phyloP scores from a whole-genome alignment of 176 grass and related monocot species.

The Avena sativa region DNA sequence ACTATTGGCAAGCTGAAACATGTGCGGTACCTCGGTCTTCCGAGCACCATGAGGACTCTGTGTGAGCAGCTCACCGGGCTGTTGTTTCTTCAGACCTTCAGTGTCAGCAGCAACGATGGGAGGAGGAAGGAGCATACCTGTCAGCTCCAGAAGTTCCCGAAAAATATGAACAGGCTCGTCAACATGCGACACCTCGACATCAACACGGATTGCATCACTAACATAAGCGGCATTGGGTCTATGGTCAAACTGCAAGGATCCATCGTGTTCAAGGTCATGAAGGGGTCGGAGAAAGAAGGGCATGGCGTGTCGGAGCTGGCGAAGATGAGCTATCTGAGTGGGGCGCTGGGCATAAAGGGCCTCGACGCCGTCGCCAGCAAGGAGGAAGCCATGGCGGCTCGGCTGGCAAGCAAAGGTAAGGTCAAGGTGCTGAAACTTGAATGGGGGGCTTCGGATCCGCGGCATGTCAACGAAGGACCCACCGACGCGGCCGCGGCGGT shows the following conservation, averaged over 20 bases:
- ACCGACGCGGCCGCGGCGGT: not conserved
- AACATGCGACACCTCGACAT: not conserved
- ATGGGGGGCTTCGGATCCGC: not conserved
- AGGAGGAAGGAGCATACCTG: no score
- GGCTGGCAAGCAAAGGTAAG: not conserved
- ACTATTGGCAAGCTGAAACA: not conserved
- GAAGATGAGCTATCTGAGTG: not conserved
- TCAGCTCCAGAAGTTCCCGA: not conserved
- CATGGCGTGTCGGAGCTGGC: not conserved
- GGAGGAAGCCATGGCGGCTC: not conserved
- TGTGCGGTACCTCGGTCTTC: not conserved
- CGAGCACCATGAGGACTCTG: not conserved
- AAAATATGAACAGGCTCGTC: not conserved
- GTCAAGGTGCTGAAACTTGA: conserved; percentile 2
- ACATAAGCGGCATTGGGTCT: not conserved
- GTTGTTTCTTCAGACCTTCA: not conserved
- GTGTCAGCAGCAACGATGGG: no score
- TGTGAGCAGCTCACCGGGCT: not conserved
- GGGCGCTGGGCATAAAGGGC: not conserved
- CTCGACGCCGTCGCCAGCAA: not conserved
- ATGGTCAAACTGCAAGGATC: not conserved
- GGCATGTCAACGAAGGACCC: no score
- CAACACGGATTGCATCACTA: not conserved
- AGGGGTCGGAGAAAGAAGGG: not conserved
- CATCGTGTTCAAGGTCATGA: not conserved